Evolutionary conservation across 805 yeast species (phyloP).

Genomic region (Metschnikowia noctiluminum): DNA sequence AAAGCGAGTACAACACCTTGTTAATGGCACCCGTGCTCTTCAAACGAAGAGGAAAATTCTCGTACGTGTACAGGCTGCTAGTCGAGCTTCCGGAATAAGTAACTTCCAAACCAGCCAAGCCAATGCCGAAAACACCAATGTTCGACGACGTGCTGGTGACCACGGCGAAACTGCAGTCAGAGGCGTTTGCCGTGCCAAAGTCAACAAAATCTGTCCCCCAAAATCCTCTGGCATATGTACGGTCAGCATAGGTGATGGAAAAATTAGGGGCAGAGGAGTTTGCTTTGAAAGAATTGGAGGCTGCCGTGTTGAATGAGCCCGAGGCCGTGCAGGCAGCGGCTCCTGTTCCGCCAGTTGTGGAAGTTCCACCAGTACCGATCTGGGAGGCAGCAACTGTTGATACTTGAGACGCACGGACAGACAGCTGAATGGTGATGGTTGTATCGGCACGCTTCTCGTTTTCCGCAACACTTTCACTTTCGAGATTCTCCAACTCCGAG

Average conservation of each 20-base stretch:
- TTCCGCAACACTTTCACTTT: neutral
- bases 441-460: neutral
- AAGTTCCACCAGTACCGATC: neutral
- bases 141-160: constrained; percentile 63
- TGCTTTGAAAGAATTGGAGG: constrained; percentile 36
- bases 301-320: constrained; percentile 47
- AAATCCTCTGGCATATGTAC: constrained; percentile 44
- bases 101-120: constrained; percentile 64
- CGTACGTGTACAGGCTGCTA: constrained; percentile 38
- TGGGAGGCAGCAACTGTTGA: neutral
- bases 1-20: constrained; percentile 59
- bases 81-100: constrained; percentile 33
- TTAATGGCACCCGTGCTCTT: constrained; percentile 54
- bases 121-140: constrained; percentile 73
- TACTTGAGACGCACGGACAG: neutral
- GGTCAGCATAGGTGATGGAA: constrained; percentile 47
- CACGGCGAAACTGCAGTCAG: constrained; percentile 65
- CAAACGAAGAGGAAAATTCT: constrained; percentile 64
- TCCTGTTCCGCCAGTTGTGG: neutral
- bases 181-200: constrained; percentile 47
- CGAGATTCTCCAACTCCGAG: neutral
- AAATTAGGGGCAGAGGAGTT: constrained; percentile 43
- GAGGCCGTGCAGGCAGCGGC: constrained; percentile 40
- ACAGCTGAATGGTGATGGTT: neutral
- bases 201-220: constrained; percentile 62